A percentile compares a stretch with the other conserved stretches of the same genome.
These are phyloP conservation scores for Fraxinus sp. DNA, from an alignment of 305 asterid genomes.

Conservation along the genomic window DNA sequence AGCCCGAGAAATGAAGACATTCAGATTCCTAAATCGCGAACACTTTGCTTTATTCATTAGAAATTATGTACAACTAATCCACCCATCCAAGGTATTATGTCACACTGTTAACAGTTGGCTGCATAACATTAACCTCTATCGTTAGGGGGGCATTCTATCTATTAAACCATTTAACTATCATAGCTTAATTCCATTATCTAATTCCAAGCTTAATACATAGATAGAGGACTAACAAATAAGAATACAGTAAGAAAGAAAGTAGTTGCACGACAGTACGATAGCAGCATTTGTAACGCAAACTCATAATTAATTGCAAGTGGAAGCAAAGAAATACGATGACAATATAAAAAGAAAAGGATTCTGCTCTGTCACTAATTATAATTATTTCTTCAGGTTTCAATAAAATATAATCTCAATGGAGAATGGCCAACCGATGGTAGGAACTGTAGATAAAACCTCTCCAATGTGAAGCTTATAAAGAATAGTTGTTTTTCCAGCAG, in stretches of 20 bases:
- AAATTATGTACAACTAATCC: not conserved
- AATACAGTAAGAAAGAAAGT: not conserved
- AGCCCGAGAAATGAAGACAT: not conserved
- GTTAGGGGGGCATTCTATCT: not conserved
- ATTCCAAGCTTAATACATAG: not conserved
- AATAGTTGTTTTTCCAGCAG: conserved; percentile 99
- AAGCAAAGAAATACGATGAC: conserved; percentile 7
- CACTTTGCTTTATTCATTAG: not conserved
- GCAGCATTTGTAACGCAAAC: not conserved
- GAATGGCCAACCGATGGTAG: conserved; percentile 76
- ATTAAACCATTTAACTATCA: not conserved
- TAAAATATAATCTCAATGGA: conserved; percentile 11
- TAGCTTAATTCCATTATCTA: not conserved
- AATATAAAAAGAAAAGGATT: conserved; percentile 10
- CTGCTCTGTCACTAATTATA: conserved; percentile 9
- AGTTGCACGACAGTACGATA: not conserved
- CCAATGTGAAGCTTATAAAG: conserved; percentile 96
- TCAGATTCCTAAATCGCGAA: conserved; percentile 10
- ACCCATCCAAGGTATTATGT: not conserved
- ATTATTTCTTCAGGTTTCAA: conserved; percentile 15
- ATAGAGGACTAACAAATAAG: not conserved
- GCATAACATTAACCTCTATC: not conserved
- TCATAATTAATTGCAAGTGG: not conserved
- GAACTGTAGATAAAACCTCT: conserved; percentile 96
- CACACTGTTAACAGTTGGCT: not conserved